Conservation (phyloP, 129 eudicot species). For the Daucus carota region DH1_v3.0 NC_030382.2:53432001-53432500, state of each 20-base stretch:
- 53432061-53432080: neutral
- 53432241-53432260: neutral
- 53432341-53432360: neutral
- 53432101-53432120: neutral
- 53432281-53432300: neutral
- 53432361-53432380: neutral
- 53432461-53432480: constrained; percentile 22
- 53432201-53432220: neutral
- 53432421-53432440: constrained; percentile 5
- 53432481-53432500: constrained; percentile 39
- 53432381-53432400: neutral
- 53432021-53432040: too few species aligned
- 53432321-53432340: neutral
- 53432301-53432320: neutral
- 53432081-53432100: neutral
- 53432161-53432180: neutral
- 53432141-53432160: neutral
- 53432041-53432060: too few species aligned
- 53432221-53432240: neutral
- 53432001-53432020: too few species aligned
- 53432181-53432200: neutral
- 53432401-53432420: constrained; percentile 1
- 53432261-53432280: constrained; percentile 7
- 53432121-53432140: neutral
- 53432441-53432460: constrained; percentile 21